These are phyloP conservation scores for Gaeumannomyces sp. DNA, from an alignment of 2,329 filamentous ascomycete species.

Conservation along the genomic window DNA sequence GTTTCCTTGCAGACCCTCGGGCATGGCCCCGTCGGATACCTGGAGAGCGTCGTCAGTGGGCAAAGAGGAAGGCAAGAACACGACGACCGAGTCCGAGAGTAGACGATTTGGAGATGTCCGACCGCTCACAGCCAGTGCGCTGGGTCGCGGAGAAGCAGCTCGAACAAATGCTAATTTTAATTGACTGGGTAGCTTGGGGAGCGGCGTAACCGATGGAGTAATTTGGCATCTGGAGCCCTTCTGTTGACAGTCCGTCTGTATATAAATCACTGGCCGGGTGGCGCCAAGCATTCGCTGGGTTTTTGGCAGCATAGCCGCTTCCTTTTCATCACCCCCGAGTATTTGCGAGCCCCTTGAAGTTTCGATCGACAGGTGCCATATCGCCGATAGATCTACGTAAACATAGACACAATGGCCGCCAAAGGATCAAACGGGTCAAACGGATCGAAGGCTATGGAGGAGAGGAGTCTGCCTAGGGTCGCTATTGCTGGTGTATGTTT, in stretches of 20 bases:
- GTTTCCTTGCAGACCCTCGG: no score
- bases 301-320: no score
- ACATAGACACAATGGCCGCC: background rate
- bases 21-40: background rate
- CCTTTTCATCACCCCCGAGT: background rate
- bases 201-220: no score
- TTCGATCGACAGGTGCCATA: no score
- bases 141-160: background rate
- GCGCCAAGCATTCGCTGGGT: no score
- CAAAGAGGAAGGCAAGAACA: background rate
- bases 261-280: no score
- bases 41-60: background rate
- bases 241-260: no score
- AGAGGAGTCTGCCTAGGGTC: background rate
- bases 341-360: background rate
- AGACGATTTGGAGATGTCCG: background rate
- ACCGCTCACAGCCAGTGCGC: background rate
- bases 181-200: background rate
- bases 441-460: no score
- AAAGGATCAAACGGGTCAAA: background rate
- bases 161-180: background rate
- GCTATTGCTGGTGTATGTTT: conserved; percentile 7
- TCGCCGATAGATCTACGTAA: no score
- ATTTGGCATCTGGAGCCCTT: no score
- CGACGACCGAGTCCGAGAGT: no score